Base-by-base conservation (phyloP, 257 asterid species). In the Asclepias syriaca region DNA sequence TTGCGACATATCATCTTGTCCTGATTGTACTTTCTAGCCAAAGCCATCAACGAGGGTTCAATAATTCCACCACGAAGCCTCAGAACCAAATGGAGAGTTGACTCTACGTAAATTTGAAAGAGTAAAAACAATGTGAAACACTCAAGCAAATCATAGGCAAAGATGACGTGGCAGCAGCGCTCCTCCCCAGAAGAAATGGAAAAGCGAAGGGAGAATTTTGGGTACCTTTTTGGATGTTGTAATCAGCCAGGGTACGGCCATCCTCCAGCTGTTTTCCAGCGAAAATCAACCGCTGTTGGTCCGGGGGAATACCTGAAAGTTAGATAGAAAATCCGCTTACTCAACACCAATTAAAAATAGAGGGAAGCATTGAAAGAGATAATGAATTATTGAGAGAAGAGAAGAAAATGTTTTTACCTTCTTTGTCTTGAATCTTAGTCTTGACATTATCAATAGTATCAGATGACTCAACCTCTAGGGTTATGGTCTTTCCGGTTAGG, bases 1-100 rank as follows among this genome's bases (percentile, higher is more conserved):
- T 87, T 88, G 85, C 94, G 94, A 81, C 90, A 85, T 67, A 88
- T 88, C 84, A 83, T 88, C 82, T 87, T 85, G 27, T 87, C 90
- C 80, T 82, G 87, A 66, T 85, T 84, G 68, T 66, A 66, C 13
- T 66, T 66, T 57, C 71, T 46, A 8, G 58, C 71, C 57, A 66
- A 49, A 14, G 72, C 90, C 87, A 87, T 87, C 82, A 85, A 70
- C 2, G 93, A 87, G 5, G 90, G 93, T 82, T 87, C 90, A 56
- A 87, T 87, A 22, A 85, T 85, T 13, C 93, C 93, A 12, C 93
- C 93, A 68, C 90, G 87, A 55, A 87, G 89, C 89, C 93, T 87
- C 82, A 87, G 72, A 70, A 87, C 93, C 90, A 87, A 79, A 82
- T 87, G 93, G 81, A 87, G 72, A 0, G 90, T 87, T 21, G 90